Base-by-base conservation (phyloP, 306 rosid genomes). In the Canavalia gladiata region DNA sequence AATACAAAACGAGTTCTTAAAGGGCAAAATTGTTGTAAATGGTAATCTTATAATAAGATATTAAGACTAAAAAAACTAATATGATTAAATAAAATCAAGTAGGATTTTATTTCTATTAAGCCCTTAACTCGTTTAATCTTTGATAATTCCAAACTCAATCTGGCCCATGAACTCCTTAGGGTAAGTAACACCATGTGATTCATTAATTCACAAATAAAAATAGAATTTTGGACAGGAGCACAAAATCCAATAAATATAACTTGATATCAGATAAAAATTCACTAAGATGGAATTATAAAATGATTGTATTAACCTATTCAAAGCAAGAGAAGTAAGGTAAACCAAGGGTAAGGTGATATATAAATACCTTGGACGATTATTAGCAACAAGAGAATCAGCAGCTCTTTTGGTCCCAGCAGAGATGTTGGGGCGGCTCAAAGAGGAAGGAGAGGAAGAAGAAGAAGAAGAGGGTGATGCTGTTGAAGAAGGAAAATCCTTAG, bases 311-410 rank as follows among this genome's bases (percentile, higher is more conserved):
- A 29, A 82, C 9, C 59, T 28, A 59, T 5, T 7, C 25, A 51
- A 58, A 68, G 6, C 57, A 69, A 68, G 43, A 1, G 72, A 47
- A 70, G 7, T 18, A 66, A 68, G 7, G 28, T 4, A 73, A 65
- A 3, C 12, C 4, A 66, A 72, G 64, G 28, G 7, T 1, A 59
- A 57, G 67, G 55, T 49, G 66, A 62, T 4, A 46, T 10, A 28
- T 78, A 11, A 66, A 29, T 68, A 94, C 99, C 94, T 84, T 51
- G 87, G 78, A 59, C 88, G 88, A 82, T 88, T 89, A 71, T 76
- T 75, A 7, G 86, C 86, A 4, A 76, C 84, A 62, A 86, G 89
- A 81, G 98, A 93, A 72, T 93, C 97, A 85, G 96, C 94, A 87
- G 87, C 67, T 78, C 92, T 89, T 85, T 95, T 91, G 33, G 94